Conservation (phyloP, 75 land plant species). For the Pinus albicaulis region DNA sequence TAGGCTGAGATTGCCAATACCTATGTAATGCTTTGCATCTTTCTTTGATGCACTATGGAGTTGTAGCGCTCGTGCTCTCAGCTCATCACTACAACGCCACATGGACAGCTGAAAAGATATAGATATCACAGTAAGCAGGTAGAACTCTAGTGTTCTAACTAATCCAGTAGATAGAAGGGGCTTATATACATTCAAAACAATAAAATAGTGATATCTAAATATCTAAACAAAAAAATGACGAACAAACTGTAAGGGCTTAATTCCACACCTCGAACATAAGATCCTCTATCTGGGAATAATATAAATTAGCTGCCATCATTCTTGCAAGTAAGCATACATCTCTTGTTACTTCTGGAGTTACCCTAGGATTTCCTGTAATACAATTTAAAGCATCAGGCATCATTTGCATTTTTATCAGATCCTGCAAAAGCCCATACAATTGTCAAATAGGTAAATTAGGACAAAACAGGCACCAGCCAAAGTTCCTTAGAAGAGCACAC, state of each 20-base stretch:
- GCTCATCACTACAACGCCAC: slow-evolving; percentile 94
- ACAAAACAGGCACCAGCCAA: neutral
- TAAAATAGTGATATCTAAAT: neutral
- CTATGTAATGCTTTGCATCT: slow-evolving; percentile 91
- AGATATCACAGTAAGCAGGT: slow-evolving; percentile 1
- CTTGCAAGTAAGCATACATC: slow-evolving; percentile 94
- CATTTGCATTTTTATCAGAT: neutral
- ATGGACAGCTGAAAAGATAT: slow-evolving; percentile 69
- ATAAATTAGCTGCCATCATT: slow-evolving; percentile 90
- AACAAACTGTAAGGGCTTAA: neutral
- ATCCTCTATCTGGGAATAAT: slow-evolving; percentile 90
- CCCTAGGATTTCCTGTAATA: slow-evolving; percentile 89
- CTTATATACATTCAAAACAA: neutral
- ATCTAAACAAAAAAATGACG: slow-evolving; percentile 3
- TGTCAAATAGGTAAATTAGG: neutral
- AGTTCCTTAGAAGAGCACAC: neutral
- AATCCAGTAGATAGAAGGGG: neutral
- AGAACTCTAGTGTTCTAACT: neutral
- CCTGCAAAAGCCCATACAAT: neutral
- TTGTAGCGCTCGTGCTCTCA: slow-evolving; percentile 59
- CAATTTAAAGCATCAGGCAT: neutral
- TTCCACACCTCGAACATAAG: slow-evolving; percentile 90
- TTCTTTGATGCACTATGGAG: slow-evolving; percentile 55
- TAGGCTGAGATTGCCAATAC: slow-evolving; percentile 19
- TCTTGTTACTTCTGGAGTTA: slow-evolving; percentile 95